Evolutionary conservation across 2,329 filamentous ascomycete species (phyloP).

Genomic region (Epichloe typhina): DNA sequence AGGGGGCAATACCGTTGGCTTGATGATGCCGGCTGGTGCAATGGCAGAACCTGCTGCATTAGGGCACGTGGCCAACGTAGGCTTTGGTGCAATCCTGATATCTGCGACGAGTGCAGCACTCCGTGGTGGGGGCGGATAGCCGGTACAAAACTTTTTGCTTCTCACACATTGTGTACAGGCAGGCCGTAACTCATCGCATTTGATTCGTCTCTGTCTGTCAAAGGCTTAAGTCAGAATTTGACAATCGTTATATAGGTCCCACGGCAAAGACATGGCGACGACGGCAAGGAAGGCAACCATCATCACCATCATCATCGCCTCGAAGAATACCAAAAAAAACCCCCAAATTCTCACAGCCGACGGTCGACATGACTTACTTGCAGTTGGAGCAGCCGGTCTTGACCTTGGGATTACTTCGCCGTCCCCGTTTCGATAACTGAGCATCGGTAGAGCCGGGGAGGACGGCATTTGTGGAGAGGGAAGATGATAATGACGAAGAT

Average conservation of each 20-base stretch:
- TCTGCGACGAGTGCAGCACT: slow-evolving; percentile 32
- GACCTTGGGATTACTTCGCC: slow-evolving; percentile 47
- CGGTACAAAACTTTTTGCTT: slow-evolving; percentile 44
- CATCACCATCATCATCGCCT: neutral
- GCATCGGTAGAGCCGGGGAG: neutral
- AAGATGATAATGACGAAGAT: neutral
- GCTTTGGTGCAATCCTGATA: slow-evolving; percentile 37
- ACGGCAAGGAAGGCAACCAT: neutral
- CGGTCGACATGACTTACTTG: slow-evolving; percentile 39
- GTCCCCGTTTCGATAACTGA: slow-evolving; percentile 25
- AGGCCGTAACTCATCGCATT: slow-evolving; percentile 52
- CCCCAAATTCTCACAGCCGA: neutral
- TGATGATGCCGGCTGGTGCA: slow-evolving; percentile 5
- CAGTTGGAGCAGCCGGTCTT: slow-evolving; percentile 55
- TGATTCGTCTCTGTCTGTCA: slow-evolving; percentile 44
- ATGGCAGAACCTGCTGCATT: slow-evolving; percentile 7
- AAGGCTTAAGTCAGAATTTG: neutral
- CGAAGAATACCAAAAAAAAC: neutral
- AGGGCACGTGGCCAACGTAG: slow-evolving; percentile 15
- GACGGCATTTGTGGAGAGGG: neutral
- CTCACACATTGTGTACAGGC: slow-evolving; percentile 46
- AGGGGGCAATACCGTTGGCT: slow-evolving; percentile 18
- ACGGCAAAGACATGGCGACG: neutral
- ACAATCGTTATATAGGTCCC: neutral
- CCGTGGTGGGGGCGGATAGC: slow-evolving; percentile 46